Percentiles rank a stretch among this genome's conserved stretches.
phyloP scores from a whole-genome alignment of 108 stramenopile genomes.

The Phaeodactylum tricornutum region DNA sequence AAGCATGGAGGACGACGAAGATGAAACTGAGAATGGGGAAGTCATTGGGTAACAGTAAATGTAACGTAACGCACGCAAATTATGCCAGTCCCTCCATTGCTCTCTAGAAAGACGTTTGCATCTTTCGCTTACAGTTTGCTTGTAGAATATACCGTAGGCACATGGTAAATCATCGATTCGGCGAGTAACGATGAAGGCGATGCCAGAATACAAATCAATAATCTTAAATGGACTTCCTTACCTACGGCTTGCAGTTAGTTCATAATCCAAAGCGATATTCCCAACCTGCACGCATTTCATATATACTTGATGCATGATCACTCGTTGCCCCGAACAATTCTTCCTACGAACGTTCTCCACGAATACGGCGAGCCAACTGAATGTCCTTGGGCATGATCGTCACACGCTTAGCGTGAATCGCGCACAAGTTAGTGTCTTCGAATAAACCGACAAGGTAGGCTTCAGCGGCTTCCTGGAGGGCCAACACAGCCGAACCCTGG shows the following conservation, averaged over 20 bases:
- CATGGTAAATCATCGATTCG: too few relatives aligned
- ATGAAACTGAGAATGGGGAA: neutral
- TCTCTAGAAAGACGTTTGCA: too few relatives aligned
- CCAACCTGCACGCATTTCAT: too few relatives aligned
- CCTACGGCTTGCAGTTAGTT: too few relatives aligned
- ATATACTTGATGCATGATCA: neutral
- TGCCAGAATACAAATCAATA: too few relatives aligned
- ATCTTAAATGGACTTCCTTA: too few relatives aligned
- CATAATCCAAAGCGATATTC: too few relatives aligned
- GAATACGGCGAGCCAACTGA: slow-evolving; percentile 70
- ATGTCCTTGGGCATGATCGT: slow-evolving; percentile 99
- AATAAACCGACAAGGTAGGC: slow-evolving; percentile 94
- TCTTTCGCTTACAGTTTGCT: too few relatives aligned
- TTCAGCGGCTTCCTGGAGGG: slow-evolving; percentile 91
- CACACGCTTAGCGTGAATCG: slow-evolving; percentile 96
- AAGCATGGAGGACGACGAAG: slow-evolving; percentile 9
- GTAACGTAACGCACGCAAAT: too few relatives aligned
- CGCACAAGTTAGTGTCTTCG: slow-evolving; percentile 96
- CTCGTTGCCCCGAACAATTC: neutral
- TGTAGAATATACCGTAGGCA: too few relatives aligned
- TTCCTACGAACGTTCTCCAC: slow-evolving; percentile 56
- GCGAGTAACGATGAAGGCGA: too few relatives aligned
- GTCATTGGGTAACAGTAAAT: neutral
- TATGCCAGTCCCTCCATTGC: too few relatives aligned
- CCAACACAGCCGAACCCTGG: slow-evolving; percentile 93